A percentile compares a stretch with the other conserved stretches of the same genome.
These are phyloP conservation scores for Chytriomyces sp. DNA, from an alignment of 192 early-diverging fungal genomes.

Conservation along the genomic window DNA sequence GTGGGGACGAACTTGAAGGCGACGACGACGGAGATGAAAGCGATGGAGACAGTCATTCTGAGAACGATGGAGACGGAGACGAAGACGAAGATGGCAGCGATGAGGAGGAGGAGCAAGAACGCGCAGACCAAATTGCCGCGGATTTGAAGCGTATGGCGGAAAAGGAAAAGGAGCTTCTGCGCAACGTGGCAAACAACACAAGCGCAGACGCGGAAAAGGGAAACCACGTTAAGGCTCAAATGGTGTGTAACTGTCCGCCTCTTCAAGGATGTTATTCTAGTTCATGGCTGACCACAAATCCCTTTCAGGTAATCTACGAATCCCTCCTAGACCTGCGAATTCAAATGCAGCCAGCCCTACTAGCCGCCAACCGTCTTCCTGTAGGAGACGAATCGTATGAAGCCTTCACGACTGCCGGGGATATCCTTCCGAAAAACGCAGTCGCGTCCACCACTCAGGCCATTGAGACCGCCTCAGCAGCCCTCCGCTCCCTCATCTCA, in stretches of 20 bases:
- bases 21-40: constrained; percentile 37
- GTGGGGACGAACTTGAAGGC: constrained; percentile 18
- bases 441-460: neutral
- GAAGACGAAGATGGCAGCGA: constrained; percentile 32
- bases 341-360: constrained; percentile 9
- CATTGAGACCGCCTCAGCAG: neutral
- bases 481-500: neutral
- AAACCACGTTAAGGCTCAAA: constrained; percentile 84
- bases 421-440: neutral
- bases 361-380: constrained; percentile 16
- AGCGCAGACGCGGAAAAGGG: constrained; percentile 88
- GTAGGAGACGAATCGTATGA: neutral
- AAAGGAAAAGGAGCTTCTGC: constrained; percentile 83
- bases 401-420: neutral
- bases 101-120: constrained; percentile 20
- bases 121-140: constrained; percentile 25
- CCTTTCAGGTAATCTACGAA: constrained; percentile 31
- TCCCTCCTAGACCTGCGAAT: constrained; percentile 27
- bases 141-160: constrained; percentile 75
- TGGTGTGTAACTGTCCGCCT: constrained; percentile 52
- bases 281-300: constrained; percentile 12
- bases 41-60: constrained; percentile 13
- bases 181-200: constrained; percentile 72
- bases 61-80: constrained; percentile 38
- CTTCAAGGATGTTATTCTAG: neutral